phyloP scores from a whole-genome alignment of 2,329 filamentous ascomycete genomes.

The Microsporum canis region DNA sequence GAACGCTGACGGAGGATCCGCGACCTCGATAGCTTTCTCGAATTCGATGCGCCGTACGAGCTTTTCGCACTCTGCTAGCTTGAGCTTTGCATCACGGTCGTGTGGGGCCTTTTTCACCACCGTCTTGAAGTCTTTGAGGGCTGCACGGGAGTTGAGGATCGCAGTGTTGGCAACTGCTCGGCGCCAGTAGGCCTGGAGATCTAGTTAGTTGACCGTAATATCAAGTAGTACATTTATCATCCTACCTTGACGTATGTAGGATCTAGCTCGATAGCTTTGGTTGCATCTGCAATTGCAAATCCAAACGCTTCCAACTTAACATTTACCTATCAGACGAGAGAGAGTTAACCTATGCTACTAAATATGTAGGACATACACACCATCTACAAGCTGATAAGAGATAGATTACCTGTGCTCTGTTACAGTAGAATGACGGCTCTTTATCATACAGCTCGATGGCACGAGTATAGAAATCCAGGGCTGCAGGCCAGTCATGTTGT shows the following conservation, averaged over 20 bases:
- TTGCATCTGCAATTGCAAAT: conserved; percentile 81
- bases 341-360: not conserved
- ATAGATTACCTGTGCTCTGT: conserved; percentile 72
- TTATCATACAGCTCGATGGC: conserved; percentile 75
- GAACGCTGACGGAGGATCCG: conserved; percentile 82
- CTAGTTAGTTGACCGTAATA: not conserved
- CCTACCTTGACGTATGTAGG: conserved; percentile 74
- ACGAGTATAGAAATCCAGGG: conserved; percentile 72
- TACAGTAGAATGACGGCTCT: conserved; percentile 85
- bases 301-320: conserved; percentile 95
- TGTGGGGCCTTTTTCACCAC: conserved; percentile 76
- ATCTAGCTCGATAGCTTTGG: conserved; percentile 82
- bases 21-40: conserved; percentile 85
- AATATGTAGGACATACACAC: not conserved
- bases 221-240: not conserved
- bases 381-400: not conserved
- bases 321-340: conserved; percentile 51
- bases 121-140: conserved; percentile 81
- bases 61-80: conserved; percentile 87
- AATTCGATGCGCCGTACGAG: conserved; percentile 86
- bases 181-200: conserved; percentile 72
- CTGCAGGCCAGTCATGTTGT: conserved; percentile 71
- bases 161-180: conserved; percentile 84
- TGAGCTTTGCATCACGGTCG: conserved; percentile 85
- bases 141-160: conserved; percentile 78